These are phyloP conservation scores for Chamaecyparis obtusa DNA, from an alignment of 75 land plant genomes.

Conservation along the genomic window DNA sequence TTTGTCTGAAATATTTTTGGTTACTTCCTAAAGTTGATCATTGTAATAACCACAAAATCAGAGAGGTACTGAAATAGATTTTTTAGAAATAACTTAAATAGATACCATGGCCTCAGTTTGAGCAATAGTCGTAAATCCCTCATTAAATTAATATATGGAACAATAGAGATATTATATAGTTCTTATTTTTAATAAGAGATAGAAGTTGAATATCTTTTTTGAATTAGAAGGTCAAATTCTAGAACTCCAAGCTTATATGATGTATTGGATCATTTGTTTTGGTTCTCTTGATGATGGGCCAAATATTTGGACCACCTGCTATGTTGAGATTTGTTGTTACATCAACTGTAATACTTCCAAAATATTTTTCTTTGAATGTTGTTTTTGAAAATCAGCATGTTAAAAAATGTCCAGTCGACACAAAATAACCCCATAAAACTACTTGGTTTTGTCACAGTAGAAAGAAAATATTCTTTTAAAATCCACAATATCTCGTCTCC, in stretches of 20 bases:
- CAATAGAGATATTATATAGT: no score
- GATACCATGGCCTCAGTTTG: no score
- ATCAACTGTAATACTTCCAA: no score
- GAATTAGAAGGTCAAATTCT: background rate
- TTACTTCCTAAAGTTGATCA: no score
- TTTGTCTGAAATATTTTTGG: no score
- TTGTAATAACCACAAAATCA: no score
- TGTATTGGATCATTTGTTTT: no score
- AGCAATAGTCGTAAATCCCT: no score
- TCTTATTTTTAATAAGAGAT: background rate
- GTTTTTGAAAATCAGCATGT: background rate
- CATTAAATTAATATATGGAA: no score
- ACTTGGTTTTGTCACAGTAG: background rate
- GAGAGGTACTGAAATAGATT: no score
- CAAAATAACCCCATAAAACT: background rate
- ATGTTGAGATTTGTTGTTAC: background rate
- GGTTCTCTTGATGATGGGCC: background rate
- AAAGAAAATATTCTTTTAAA: background rate
- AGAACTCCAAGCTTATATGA: background rate
- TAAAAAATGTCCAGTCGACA: background rate
- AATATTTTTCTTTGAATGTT: background rate
- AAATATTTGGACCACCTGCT: background rate
- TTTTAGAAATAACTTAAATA: no score
- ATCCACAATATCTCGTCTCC: background rate
- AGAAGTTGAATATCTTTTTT: background rate